phyloP scores from a whole-genome alignment of 148 eudicot species.

The Nyssa sinensis region DNA sequence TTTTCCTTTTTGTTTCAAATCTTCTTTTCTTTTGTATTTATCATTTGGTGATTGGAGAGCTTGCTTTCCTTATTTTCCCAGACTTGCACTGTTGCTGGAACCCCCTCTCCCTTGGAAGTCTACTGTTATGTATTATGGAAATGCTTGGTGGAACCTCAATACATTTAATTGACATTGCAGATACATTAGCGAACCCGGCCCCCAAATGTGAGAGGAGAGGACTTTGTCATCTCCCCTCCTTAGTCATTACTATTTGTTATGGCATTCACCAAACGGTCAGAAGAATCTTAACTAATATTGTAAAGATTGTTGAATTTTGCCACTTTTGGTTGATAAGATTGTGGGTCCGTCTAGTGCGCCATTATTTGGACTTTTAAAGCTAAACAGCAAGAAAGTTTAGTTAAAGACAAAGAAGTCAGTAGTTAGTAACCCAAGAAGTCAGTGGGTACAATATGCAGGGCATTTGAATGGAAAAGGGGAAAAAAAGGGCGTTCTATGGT shows the following conservation, averaged over 20 bases:
- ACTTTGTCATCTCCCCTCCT: too few relatives aligned
- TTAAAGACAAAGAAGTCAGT: conserved; percentile 14
- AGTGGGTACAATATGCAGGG: too few relatives aligned
- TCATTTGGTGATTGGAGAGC: too few relatives aligned
- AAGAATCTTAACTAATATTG: too few relatives aligned
- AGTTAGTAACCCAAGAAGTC: conserved; percentile 7
- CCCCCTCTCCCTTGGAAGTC: neutral
- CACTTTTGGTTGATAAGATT: conserved; percentile 10
- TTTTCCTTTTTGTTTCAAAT: neutral
- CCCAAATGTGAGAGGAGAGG: too few relatives aligned
- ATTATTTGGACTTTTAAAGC: neutral
- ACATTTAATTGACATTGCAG: neutral
- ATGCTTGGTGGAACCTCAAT: neutral
- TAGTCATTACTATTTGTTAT: neutral
- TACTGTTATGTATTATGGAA: conserved; percentile 4
- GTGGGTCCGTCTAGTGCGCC: conserved; percentile 15
- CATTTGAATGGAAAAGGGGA: too few relatives aligned
- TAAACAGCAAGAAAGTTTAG: conserved; percentile 9
- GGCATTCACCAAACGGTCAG: neutral
- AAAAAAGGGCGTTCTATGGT: too few relatives aligned
- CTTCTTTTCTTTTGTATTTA: neutral
- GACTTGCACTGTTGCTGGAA: too few relatives aligned
- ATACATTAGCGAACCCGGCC: too few relatives aligned
- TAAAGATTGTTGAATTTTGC: neutral
- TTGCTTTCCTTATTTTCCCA: neutral